Percentiles rank a stretch among this genome's conserved stretches.
phyloP scores from a whole-genome alignment of 352 stramenopile genomes.

The Halophytophthora batemanensis region DNA sequence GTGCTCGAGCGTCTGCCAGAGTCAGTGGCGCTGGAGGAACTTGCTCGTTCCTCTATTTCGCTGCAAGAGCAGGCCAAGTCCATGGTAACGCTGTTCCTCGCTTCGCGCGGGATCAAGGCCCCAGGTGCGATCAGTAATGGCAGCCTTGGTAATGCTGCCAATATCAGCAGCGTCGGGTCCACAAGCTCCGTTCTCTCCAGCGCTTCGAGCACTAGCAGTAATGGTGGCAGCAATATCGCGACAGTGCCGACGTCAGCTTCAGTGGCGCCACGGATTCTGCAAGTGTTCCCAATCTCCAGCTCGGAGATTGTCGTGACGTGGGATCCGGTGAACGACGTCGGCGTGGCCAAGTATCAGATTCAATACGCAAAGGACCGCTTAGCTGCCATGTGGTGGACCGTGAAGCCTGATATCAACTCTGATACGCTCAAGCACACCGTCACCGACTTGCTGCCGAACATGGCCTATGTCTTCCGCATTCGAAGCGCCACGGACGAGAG shows the following conservation, averaged over 20 bases:
- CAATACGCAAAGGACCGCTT: conserved; percentile 82
- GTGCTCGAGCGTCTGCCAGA: conserved; percentile 64
- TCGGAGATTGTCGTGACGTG: conserved; percentile 73
- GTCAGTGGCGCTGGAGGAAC: conserved; percentile 23
- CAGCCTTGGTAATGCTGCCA: conserved; percentile 9
- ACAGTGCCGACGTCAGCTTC: conserved; percentile 6
- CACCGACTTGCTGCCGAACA: conserved; percentile 53
- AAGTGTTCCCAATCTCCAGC: conserved; percentile 50
- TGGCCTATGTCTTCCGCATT: conserved; percentile 71
- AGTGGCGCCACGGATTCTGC: conserved; percentile 47
- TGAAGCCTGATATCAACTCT: conserved; percentile 59
- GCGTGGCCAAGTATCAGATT: conserved; percentile 71
- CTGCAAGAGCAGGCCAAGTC: conserved; percentile 74
- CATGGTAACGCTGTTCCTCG: conserved; percentile 61
- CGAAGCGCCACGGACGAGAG: conserved; percentile 46
- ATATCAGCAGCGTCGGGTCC: conserved; percentile 14
- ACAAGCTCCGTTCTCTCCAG: conserved; percentile 20
- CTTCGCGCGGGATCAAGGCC: conserved; percentile 38
- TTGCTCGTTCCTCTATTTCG: conserved; percentile 18
- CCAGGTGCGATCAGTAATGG: conserved; percentile 1
- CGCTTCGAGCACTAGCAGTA: conserved; percentile 17
- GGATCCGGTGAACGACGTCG: conserved; percentile 58
- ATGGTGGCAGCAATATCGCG: background rate
- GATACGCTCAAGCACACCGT: conserved; percentile 59
- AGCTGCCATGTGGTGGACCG: conserved; percentile 75